Base-by-base conservation (phyloP, 2,329 filamentous ascomycete species). In the Fusarium clavum region DNA sequence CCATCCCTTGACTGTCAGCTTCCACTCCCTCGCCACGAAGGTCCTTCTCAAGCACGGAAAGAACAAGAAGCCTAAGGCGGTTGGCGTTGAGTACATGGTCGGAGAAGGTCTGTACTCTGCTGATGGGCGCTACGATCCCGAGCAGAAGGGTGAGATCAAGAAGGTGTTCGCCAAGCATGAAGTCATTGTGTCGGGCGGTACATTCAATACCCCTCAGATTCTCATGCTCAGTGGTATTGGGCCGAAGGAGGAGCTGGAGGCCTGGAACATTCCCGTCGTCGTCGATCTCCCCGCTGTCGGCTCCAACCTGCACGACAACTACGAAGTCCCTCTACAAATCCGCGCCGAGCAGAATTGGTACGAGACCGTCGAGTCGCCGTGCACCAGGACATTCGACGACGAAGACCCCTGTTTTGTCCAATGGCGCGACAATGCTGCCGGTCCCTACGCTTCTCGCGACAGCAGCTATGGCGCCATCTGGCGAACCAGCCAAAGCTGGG, bases 81-180 rank as follows among this genome's bases (percentile, higher is more conserved):
- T 25, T 5, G 57, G 59, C 1, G 59, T 62, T 1, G 57, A 62
- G 30, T 61, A 61, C 27, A 61, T 62, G 57, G 59, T 61, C 8
- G 59, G 59, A 0, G 45, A 61, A 7, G 57, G 57, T 0, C 16
- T 62, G 1, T 62, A 62, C 40, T 61, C 59, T 32, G 57, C 59
- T 2, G 59, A 62, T 4, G 57, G 57, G 0, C 59, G 59, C 5
- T 61, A 61, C 0, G 20, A 61, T 13, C 46, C 59, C 9, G 18
- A 61, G 7, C 30, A 61, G 3, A 61, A 25, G 5, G 57, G 59
- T 1, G 59, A 61, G 14, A 22, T 11, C 2, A 25, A 27, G 11
- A 14, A 46, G 32, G 59, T 61, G 0, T 22, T 45, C 3, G 45
- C 59, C 0, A 61, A 53, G 12, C 25, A 61, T 3, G 59, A 62